Percentiles rank a stretch among this genome's conserved stretches.
Evolutionary conservation across 768 basidiomycete genomes (phyloP).

Genomic region (Ramaria sp.): DNA sequence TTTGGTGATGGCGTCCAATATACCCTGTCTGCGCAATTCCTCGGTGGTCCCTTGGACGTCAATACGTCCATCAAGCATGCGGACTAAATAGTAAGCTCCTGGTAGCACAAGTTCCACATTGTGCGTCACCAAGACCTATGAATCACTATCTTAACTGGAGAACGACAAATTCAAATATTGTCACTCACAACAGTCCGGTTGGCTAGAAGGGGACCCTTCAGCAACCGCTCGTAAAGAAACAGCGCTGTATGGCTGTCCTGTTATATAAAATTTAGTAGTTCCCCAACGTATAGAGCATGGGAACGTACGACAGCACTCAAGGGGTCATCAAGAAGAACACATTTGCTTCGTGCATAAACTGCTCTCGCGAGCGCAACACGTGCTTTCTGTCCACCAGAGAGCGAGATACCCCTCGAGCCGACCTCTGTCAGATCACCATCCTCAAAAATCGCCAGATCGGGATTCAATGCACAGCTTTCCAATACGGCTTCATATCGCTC

Average conservation of each 20-base stretch:
- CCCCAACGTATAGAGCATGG: neutral
- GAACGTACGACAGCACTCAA: conserved; percentile 18
- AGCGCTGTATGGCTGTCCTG: conserved; percentile 22
- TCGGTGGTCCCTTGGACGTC: conserved; percentile 27
- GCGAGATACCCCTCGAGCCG: conserved; percentile 14
- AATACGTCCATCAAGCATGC: conserved; percentile 31
- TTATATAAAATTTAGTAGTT: neutral
- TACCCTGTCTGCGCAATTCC: conserved; percentile 24
- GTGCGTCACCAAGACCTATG: conserved; percentile 29
- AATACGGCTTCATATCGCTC: conserved; percentile 28
- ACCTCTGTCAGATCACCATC: conserved; percentile 24
- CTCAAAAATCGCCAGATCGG: conserved; percentile 35
- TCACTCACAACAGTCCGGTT: conserved; percentile 26
- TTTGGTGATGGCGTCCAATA: conserved; percentile 25
- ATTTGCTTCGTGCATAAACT: conserved; percentile 16
- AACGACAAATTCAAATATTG: neutral
- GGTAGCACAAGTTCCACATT: conserved; percentile 33
- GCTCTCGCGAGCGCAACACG: conserved; percentile 19
- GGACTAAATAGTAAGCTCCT: conserved; percentile 26
- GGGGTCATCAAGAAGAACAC: conserved; percentile 20
- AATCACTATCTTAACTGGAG: neutral
- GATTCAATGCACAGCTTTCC: conserved; percentile 36
- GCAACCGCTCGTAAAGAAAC: conserved; percentile 18
- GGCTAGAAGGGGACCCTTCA: conserved; percentile 19
- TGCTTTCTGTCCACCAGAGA: conserved; percentile 21